Evolutionary conservation across 805 yeast species (phyloP), one percentile per base, ranked within the genome.

Genomic region (Myxozyma neglecta): DNA sequence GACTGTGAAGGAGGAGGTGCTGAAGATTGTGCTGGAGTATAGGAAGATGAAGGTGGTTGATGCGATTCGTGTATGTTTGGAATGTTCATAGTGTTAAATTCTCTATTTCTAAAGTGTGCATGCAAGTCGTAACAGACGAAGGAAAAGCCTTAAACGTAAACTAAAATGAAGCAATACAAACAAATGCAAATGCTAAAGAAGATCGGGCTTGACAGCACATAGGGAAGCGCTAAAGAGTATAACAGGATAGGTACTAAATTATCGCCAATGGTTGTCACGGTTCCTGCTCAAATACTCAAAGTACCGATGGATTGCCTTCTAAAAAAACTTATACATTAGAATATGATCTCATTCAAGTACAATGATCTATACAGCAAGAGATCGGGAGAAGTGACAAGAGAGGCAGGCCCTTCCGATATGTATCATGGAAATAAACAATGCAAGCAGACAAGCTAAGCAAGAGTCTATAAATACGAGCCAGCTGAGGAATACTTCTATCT

Each of bases 41-140:
- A 45, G 13, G 57, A 14, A 7, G 56, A 50, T 2, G 56, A 16
- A 7, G 60, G 13, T 24, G 51, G 43, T 14, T 57, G 24, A 24
- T 40, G 60, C 14, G 60, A 42, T n/a, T 57, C 60, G 37, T 49
- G 60, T 6, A 49, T 9, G 45, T 54, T 43, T 43, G 49, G 60
- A 16, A 50, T 51, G 43, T 57, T 57, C 60, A 50, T 57, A 50
- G 16, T 48, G 24, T 16, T 3, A 24, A 32, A 39, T 18, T 18
- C 39, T 40, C 20, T 39, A 20, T 29, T 3, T 49, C 46, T 46
- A 39, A 24, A 47, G 20, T 11, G 40, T 24, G 42, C 9, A 24
- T 4, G 57, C 44, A 44, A 29, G 44, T 36, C 42, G 57, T n/a
- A 9, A 42, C 20, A n/a, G 46, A n/a, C 10, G 18, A 42, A 13